Base-by-base conservation (phyloP, 257 asterid genomes). In the Salvia miltiorrhiza region DNA sequence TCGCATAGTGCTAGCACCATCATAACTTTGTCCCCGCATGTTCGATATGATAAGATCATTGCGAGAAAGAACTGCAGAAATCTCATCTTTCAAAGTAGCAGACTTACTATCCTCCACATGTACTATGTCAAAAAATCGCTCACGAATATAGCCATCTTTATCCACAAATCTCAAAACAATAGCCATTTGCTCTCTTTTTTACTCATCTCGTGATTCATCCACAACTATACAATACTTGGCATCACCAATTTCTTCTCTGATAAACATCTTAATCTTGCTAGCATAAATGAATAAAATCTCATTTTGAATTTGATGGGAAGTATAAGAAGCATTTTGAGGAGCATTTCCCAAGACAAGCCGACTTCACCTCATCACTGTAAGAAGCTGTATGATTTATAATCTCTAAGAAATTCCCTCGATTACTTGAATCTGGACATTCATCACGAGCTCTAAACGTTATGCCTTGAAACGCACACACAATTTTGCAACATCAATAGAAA, bases 141-240 rank as follows among this genome's bases (percentile, higher is more conserved):
- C 53, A 2, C 53, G 21, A 45, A 45, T 9, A 45, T n/a, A 4
- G 9, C 23, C 53, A 14, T 45, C 10, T 3, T 45, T 45, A 14
- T 45, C n/a, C 6, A 56, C 48, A 69, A 69, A 69, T 23, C 74
- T 69, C 30, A 69, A 8, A 14, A 69, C 17, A 40, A 69, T 57
- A 5, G 32, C 48, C 74, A 69, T 49, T 17, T 49, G 56, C 10
- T 49, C 56, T 13, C 56, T 17, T 16, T 49, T 40, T 14, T 4
- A 49, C 57, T 69, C 74, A 70, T 70, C 69, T 19, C 39, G 24
- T 1, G 75, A 58, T 70, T 70, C 74, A 57, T 45, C 74, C 0
- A 70, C 58, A 43, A 58, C 44, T 8, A 58, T 43, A 21, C 67
- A 56, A n/a, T 9, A 54, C 14, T 69, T 69, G 4, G 8, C 35